These are phyloP conservation scores for Fusarium brachygibbosum DNA, from an alignment of 2,329 filamentous ascomycete species.

Conservation along the genomic window DNA sequence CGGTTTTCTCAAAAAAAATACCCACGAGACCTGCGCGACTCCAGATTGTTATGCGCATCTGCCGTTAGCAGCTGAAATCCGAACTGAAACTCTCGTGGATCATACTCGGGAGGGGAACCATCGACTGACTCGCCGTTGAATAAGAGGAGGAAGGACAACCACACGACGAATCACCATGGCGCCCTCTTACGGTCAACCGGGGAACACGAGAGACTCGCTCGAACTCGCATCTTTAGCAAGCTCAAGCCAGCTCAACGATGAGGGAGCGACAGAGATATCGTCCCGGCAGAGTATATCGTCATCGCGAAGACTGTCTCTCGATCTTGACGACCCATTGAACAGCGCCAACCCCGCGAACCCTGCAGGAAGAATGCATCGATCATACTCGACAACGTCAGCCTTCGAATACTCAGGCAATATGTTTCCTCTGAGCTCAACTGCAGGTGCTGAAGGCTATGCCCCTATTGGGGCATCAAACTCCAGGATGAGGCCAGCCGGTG, in stretches of 20 bases:
- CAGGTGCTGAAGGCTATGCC: conserved; percentile 79
- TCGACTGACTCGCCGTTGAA: conserved; percentile 18
- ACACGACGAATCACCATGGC: conserved; percentile 55
- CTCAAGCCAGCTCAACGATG: conserved; percentile 70
- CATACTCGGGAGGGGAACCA: conserved; percentile 5
- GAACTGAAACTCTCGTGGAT: conserved; percentile 34
- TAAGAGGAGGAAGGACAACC: conserved; percentile 21
- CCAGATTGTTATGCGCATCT: conserved; percentile 47
- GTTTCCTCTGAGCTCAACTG: conserved; percentile 89
- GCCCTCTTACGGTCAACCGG: conserved; percentile 59
- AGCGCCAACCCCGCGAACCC: conserved; percentile 70
- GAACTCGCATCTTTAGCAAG: conserved; percentile 96
- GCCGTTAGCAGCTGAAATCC: conserved; percentile 38
- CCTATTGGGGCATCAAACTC: conserved; percentile 84
- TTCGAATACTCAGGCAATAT: conserved; percentile 97
- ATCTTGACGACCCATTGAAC: conserved; percentile 81
- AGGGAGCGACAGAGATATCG: conserved; percentile 72
- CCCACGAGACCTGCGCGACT: conserved; percentile 3
- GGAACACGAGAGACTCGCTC: conserved; percentile 84
- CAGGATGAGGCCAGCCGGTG: conserved; percentile 60
- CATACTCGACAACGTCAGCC: conserved; percentile 90
- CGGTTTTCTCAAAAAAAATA: conserved; percentile 15
- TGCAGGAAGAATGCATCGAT: conserved; percentile 66
- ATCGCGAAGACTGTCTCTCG: conserved; percentile 88
- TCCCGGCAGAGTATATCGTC: conserved; percentile 91